phyloP scores from a whole-genome alignment of 2,329 filamentous ascomycete genomes.

The Alternaria metachromatica region DNA sequence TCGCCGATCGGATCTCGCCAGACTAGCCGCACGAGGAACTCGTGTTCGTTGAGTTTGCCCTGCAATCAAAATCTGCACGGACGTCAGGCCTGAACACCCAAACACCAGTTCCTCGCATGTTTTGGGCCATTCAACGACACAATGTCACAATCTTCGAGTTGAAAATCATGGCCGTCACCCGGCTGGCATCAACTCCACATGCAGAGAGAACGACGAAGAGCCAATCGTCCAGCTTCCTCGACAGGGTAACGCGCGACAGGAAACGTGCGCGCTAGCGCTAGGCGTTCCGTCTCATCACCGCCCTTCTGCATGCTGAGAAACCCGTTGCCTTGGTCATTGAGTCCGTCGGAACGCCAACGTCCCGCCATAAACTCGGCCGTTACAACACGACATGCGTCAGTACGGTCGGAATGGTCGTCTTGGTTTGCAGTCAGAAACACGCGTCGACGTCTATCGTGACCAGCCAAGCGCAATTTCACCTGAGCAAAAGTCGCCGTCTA shows the following conservation, averaged over 20 bases:
- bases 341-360: not conserved
- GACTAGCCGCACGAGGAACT: not conserved
- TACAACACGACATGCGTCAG: not conserved
- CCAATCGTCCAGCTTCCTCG: not conserved
- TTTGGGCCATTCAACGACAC: not conserved
- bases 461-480: not conserved
- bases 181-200: not conserved
- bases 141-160: not conserved
- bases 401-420: not conserved
- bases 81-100: not conserved
- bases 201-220: not conserved
- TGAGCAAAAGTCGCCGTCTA: not conserved
- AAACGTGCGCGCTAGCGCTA: not conserved
- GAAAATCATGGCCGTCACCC: not conserved
- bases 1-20: not conserved
- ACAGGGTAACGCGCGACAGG: not conserved
- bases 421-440: not conserved
- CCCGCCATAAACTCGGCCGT: not conserved
- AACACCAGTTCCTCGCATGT: not conserved
- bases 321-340: not conserved
- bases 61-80: not conserved
- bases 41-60: not conserved
- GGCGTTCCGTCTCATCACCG: not conserved
- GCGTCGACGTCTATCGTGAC: not conserved
- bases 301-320: not conserved